Base-by-base conservation (phyloP, 1,284 basidiomycete genomes). In the Trichosporon ovoides region DNA sequence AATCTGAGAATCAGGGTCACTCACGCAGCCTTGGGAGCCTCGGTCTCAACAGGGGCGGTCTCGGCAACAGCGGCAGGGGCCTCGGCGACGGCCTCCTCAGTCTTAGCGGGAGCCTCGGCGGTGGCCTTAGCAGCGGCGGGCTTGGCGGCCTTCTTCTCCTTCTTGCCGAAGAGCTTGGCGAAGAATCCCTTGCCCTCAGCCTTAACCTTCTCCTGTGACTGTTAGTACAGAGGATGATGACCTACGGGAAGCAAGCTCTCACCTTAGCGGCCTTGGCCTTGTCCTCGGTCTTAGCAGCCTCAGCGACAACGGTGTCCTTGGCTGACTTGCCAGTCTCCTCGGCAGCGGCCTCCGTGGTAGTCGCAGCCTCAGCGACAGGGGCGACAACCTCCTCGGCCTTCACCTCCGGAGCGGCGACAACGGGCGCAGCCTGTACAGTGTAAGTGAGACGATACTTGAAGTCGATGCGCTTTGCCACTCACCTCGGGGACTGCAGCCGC, bases 21-120 rank as follows among this genome's bases (percentile, higher is more conserved):
- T 69, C 43, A 73, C 71, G 60, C 63, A 59, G 68, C 66, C 61
- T 66, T 68, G 55, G 64, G 59, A 38, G 63, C 62, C 58, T 69
- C 66, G 40, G 60, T 18, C 3, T 31, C 56, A 20, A 51, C 59
- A 34, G 54, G 50, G 37, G 64, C 60, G 22, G 60, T 24, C 35
- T 28, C 51, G 33, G 53, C 51, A 20, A 55, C 53, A 38, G 61
- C 58, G 50, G 54, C 38, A 31, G 56, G 40, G 19, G 53, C 46
- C 58, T 63, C 60, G 24, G 48, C 56, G 24, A 52, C 50, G 20
- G 52, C 38, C 46, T 59, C 59, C 16, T 55, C 48, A 11, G 46
- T 19, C 20, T 50, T n/a, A 16, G 46, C 34, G n/a, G n/a, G n/a
- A n/a, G n/a, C 34, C 48, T 43, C 14, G 46, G 49, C n/a, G n/a